Base-by-base conservation (phyloP, 257 asterid species). In the Fraxinus americana region DNA sequence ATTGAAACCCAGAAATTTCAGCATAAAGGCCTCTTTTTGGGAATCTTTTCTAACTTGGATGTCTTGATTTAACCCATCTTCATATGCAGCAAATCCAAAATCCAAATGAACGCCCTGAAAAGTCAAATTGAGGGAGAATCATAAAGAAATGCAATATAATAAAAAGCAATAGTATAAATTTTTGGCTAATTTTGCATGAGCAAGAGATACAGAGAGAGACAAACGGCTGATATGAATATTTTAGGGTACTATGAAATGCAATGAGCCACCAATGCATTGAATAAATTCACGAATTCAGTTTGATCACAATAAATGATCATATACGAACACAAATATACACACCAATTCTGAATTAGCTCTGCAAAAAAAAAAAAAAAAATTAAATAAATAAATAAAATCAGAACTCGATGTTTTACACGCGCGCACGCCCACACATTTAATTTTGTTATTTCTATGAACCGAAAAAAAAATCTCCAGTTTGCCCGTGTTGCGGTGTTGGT, bases 231-330 rank as follows among this genome's bases (percentile, higher is more conserved):
- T 83, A 78, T 69, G 83, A 17, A 81, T 29, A 77, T 19, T 32
- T 77, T 69, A 88, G 77, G 75, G 80, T 79, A 77, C 81, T 73
- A 83, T 86, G 75, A 89, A 89, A 86, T 79, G 85, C 80, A 80
- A 57, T 73, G 71, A 79, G 65, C 77, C 78, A 76, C 71, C 70
- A 83, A 41, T 54, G 82, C 84, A 86, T 85, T 85, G 83, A 83
- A 84, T 86, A 74, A 76, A 81, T 78, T 92, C 97, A 88, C 94
- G 94, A 87, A 81, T 86, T 72, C 79, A 70, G 80, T 86, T 80
- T 75, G 84, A 75, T 80, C 74, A 77, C 82, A 86, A 80, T 91
- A 80, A 91, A 86, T 92, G 89, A 82, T 79, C 48, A 77, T 54
- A 63, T 19, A 1, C 41, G 69, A 7, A 45, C 27, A 73, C 14